These are phyloP conservation scores for Aspergillus sp. DNA, from an alignment of 2,329 filamentous ascomycete species.

Conservation along the genomic window DNA sequence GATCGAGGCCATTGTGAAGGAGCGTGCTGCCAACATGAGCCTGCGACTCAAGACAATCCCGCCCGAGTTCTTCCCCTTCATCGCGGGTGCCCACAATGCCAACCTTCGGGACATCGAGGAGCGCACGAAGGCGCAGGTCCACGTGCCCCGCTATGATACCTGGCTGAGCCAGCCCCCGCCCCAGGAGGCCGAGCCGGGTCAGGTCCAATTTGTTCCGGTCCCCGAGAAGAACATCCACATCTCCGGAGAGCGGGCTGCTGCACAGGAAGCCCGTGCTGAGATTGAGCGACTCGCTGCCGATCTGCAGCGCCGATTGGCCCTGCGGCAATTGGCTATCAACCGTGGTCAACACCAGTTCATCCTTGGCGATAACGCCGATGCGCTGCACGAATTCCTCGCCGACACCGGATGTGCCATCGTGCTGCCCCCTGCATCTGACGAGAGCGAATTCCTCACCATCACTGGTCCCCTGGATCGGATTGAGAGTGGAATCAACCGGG, in stretches of 20 bases:
- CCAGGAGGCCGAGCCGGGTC: conserved; percentile 59
- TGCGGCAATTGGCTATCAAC: conserved; percentile 79
- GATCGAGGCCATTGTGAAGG: conserved; percentile 83
- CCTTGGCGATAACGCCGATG: conserved; percentile 76
- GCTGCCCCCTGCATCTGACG: conserved; percentile 70
- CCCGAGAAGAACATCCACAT: conserved; percentile 78
- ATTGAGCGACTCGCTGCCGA: conserved; percentile 78
- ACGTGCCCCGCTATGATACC: conserved; percentile 77
- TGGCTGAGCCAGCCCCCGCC: conserved; percentile 69
- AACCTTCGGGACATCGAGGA: conserved; percentile 67
- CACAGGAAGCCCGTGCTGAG: conserved; percentile 74
- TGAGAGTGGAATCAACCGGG: conserved; percentile 72
- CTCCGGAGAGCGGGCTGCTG: conserved; percentile 78
- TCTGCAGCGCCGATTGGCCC: conserved; percentile 70
- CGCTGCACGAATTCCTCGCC: conserved; percentile 80
- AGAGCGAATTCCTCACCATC: conserved; percentile 80
- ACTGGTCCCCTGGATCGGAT: conserved; percentile 76
- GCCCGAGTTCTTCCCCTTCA: conserved; percentile 91
- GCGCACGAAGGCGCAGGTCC: conserved; percentile 73
- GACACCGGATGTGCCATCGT: conserved; percentile 90
- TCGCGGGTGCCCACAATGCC: conserved; percentile 75
- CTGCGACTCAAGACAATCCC: conserved; percentile 81
- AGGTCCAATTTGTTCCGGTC: conserved; percentile 71
- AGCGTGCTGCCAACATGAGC: conserved; percentile 78
- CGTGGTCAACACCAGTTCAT: conserved; percentile 93